Conservation (phyloP, 805 yeast genomes). For the Candida vaughaniae region DNA sequence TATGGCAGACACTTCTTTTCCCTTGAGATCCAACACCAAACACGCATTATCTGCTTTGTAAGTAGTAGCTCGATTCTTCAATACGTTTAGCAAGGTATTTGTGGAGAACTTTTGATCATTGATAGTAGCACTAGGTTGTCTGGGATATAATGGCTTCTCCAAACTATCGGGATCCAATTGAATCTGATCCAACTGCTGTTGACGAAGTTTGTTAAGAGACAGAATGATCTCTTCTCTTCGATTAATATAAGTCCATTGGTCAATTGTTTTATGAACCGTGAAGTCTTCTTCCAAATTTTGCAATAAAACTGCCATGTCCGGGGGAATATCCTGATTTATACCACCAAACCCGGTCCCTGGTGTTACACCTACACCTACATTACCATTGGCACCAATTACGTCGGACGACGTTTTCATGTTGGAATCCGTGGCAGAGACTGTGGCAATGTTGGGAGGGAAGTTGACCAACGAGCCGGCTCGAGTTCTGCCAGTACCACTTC, state of each 20-base stretch:
- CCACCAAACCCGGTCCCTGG: slow-evolving; percentile 10
- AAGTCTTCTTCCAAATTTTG: slow-evolving; percentile 44
- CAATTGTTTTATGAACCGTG: slow-evolving; percentile 37
- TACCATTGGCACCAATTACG: slow-evolving; percentile 11
- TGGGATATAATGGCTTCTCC: slow-evolving; percentile 63
- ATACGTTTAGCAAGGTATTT: slow-evolving; percentile 63
- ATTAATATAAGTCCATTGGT: slow-evolving; percentile 48
- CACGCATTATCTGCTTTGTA: slow-evolving; percentile 69
- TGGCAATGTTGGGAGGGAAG: slow-evolving; percentile 20
- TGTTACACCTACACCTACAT: slow-evolving; percentile 11
- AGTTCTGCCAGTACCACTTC: slow-evolving; percentile 16
- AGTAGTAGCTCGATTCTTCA: slow-evolving; percentile 68
- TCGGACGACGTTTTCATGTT: slow-evolving; percentile 17
- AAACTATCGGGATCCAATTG: slow-evolving; percentile 35
- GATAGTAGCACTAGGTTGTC: slow-evolving; percentile 26
- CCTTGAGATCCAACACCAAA: slow-evolving; percentile 68
- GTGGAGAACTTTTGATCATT: slow-evolving; percentile 13
- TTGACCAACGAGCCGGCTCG: slow-evolving; percentile 17
- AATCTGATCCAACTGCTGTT: slow-evolving; percentile 23
- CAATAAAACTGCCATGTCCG: slow-evolving; percentile 43
- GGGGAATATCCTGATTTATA: slow-evolving; percentile 39
- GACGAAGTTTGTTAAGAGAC: slow-evolving; percentile 33
- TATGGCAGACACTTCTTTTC: slow-evolving; percentile 73
- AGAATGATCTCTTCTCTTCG: slow-evolving; percentile 45
- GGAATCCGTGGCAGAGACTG: slow-evolving; percentile 24